Conservation (phyloP, 345 rosid species). For the Passiflora organensis region DNA sequence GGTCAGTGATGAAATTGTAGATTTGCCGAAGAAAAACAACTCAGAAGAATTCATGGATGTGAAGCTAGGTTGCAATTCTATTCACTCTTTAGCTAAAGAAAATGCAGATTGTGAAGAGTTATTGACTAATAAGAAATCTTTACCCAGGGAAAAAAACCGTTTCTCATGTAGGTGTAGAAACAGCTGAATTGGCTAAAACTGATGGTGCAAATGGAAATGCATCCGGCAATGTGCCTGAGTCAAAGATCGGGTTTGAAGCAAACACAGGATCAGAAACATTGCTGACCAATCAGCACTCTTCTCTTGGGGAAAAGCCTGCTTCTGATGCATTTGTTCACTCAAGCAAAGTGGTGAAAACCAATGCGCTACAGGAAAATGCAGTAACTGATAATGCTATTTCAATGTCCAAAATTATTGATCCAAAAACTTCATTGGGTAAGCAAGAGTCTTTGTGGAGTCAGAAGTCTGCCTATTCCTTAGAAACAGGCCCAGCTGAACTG, state of each 20-base stretch:
- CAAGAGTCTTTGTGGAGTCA: not conserved
- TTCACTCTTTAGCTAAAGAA: conserved; percentile 21
- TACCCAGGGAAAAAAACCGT: no score
- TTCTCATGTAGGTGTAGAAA: no score
- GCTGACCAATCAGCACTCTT: not conserved
- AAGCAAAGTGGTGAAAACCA: not conserved
- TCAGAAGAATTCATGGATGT: conserved; percentile 13
- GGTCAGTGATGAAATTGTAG: conserved; percentile 6
- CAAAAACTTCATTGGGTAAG: not conserved
- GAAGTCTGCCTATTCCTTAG: no score
- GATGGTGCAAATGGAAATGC: no score
- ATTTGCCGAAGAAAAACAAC: conserved; percentile 13
- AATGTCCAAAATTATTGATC: conserved; percentile 13
- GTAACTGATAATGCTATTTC: not conserved
- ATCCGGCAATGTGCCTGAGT: conserved; percentile 1
- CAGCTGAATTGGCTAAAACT: no score
- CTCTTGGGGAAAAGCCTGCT: not conserved
- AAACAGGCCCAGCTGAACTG: not conserved
- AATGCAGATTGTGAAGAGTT: conserved; percentile 5
- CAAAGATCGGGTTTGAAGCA: conserved; percentile 12
- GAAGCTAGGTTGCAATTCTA: conserved; percentile 17
- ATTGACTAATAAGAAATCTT: no score
- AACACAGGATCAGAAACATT: conserved; percentile 1
- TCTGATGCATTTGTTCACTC: not conserved
- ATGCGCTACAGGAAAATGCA: not conserved